A percentile compares a stretch with the other conserved stretches of the same genome.
phyloP scores from a whole-genome alignment of 78 protist species.

The Dictyostelium firmibasis region DNA sequence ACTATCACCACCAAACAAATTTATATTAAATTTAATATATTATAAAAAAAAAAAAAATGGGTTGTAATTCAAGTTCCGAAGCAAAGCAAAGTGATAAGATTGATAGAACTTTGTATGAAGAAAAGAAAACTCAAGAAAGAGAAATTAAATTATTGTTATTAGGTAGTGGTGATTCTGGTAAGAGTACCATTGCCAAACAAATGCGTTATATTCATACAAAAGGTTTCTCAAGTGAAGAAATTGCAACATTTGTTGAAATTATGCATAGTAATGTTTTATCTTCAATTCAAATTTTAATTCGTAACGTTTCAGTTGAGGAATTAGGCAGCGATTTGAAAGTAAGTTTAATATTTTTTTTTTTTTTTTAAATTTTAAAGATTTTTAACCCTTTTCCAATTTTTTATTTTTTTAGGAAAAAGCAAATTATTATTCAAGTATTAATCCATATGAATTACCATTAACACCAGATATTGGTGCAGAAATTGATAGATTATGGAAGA shows the following conservation, averaged over 20 bases:
- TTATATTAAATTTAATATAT: neutral
- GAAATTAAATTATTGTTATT: constrained; percentile 60
- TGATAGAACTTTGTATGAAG: constrained; percentile 28
- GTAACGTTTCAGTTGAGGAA: neutral
- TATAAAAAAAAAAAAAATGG: constrained; percentile 68
- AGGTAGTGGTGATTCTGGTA: constrained; percentile 96
- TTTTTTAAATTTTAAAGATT: too few relatives aligned
- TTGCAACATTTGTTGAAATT: constrained; percentile 60
- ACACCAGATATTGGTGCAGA: constrained; percentile 8
- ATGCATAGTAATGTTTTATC: constrained; percentile 85
- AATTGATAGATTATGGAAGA: constrained; percentile 13
- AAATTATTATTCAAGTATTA: constrained; percentile 18
- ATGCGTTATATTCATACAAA: constrained; percentile 89
- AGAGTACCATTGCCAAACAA: constrained; percentile 96
- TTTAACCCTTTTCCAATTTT: neutral
- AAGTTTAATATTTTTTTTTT: neutral
- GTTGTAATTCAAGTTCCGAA: constrained; percentile 34
- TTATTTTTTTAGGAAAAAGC: constrained; percentile 10
- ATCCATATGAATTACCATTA: constrained; percentile 69
- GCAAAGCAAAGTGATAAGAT: constrained; percentile 7
- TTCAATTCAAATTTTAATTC: constrained; percentile 68
- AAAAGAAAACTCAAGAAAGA: neutral
- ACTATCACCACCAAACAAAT: neutral
- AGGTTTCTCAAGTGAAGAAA: constrained; percentile 89
- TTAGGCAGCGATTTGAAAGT: neutral